Conservation (phyloP, 2,329 filamentous ascomycete species). For the Neurospora sp. region DNA sequence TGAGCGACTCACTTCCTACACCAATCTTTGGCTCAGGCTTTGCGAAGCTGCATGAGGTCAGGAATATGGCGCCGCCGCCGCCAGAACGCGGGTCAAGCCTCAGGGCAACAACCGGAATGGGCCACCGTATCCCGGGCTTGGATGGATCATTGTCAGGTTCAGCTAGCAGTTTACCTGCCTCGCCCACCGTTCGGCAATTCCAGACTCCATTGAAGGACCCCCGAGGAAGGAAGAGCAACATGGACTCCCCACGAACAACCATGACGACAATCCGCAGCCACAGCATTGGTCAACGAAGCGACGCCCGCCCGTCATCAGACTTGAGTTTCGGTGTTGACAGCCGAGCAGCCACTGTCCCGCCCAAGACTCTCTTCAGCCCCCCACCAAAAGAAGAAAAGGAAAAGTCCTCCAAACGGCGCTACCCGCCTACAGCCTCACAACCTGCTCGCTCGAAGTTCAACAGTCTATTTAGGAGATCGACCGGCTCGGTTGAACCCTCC, state of each 20-base stretch:
- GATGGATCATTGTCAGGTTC: constrained; percentile 20
- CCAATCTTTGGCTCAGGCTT: constrained; percentile 29
- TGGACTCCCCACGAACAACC: constrained; percentile 16
- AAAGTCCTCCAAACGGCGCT: constrained; percentile 26
- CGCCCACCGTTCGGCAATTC: constrained; percentile 10
- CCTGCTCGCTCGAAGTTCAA: constrained; percentile 36
- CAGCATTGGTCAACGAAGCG: constrained; percentile 15
- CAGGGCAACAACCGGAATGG: not conserved
- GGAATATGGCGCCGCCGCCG: constrained; percentile 31
- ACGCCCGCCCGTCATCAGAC: constrained; percentile 5
- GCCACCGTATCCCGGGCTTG: constrained; percentile 31
- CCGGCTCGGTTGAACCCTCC: constrained; percentile 26
- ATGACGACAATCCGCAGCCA: constrained; percentile 14
- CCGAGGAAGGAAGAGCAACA: constrained; percentile 13
- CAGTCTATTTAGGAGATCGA: constrained; percentile 41
- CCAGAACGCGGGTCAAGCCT: constrained; percentile 46
- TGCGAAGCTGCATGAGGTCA: constrained; percentile 18
- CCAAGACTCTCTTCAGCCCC: constrained; percentile 7
- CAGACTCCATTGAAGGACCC: constrained; percentile 4
- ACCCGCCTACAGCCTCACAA: constrained; percentile 39
- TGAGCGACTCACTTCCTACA: constrained; percentile 36
- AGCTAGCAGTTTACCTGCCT: constrained; percentile 12
- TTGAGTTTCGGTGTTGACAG: constrained; percentile 7
- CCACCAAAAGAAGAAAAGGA: constrained; percentile 12
- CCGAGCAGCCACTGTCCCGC: constrained; percentile 16